phyloP scores from a whole-genome alignment of 352 stramenopile genomes.

The Plasmopara muralis region DNA sequence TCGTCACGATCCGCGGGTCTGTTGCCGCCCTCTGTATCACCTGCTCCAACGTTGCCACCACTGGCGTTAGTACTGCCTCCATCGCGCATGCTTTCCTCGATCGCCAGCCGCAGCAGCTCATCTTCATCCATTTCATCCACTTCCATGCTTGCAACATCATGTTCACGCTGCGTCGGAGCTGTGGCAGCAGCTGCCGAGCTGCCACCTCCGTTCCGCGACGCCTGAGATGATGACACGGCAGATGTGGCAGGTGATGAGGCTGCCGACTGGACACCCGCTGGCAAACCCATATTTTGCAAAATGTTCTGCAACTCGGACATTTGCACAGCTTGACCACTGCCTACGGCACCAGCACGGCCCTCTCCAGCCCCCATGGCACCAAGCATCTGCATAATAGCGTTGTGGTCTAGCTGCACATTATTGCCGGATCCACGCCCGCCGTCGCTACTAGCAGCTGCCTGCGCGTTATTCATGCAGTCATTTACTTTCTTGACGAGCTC shows the following conservation, averaged over 20 bases:
- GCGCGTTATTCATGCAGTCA: constrained; percentile 84
- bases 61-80: constrained; percentile 37
- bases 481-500: constrained; percentile 85
- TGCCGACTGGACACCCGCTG: constrained; percentile 48
- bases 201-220: constrained; percentile 54
- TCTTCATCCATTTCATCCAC: constrained; percentile 85
- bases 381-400: constrained; percentile 89
- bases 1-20: constrained; percentile 17
- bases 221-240: constrained; percentile 68
- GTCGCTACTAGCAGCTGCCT: constrained; percentile 32
- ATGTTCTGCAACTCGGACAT: constrained; percentile 86
- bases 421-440: constrained; percentile 25
- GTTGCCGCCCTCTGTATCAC: constrained; percentile 24
- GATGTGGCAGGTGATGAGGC: constrained; percentile 70
- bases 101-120: constrained; percentile 75
- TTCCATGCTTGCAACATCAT: constrained; percentile 76
- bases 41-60: constrained; percentile 22
- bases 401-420: constrained; percentile 83
- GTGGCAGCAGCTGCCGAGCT: constrained; percentile 67
- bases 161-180: constrained; percentile 61
- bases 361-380: constrained; percentile 74
- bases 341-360: constrained; percentile 31
- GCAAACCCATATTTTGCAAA: constrained; percentile 83
- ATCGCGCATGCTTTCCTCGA: constrained; percentile 85
- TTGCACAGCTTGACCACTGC: constrained; percentile 52